These are phyloP conservation scores for Gossypium schwendimanii DNA, from an alignment of 441 rosid genomes.

Conservation along the genomic window DNA sequence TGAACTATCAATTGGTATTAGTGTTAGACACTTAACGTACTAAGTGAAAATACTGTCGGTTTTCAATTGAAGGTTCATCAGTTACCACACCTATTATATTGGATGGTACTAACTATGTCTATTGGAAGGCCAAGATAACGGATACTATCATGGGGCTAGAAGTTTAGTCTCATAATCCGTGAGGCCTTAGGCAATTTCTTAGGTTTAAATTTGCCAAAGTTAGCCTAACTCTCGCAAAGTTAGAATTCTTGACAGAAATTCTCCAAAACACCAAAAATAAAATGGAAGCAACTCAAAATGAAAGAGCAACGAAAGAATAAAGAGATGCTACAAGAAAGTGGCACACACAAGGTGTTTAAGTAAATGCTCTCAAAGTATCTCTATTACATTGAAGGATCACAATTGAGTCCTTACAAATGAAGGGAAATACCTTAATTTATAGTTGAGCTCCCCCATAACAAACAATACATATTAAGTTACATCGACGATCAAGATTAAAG, in stretches of 20 bases:
- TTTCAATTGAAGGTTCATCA: background rate
- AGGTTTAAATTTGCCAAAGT: background rate
- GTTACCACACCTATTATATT: background rate
- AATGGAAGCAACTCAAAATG: background rate
- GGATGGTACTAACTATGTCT: background rate
- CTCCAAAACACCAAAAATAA: no score
- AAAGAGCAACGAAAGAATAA: no score
- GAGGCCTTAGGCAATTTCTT: background rate
- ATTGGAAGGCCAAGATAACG: background rate
- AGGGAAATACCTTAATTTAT: background rate
- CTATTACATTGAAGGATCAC: no score
- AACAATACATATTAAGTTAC: background rate
- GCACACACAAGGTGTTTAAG: background rate
- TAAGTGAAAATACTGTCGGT: no score
- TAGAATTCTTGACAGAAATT: background rate
- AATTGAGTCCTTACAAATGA: no score
- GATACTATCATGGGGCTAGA: background rate
- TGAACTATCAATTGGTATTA: background rate
- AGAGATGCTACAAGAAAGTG: background rate
- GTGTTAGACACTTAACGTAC: no score
- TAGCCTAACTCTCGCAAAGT: background rate
- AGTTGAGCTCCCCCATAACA: background rate
- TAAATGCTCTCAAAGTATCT: no score
- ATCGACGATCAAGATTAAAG: background rate
- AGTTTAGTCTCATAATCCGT: background rate